These are phyloP conservation scores for Pulveroboletus sp. DNA, from an alignment of 768 basidiomycete genomes.

Conservation along the genomic window DNA sequence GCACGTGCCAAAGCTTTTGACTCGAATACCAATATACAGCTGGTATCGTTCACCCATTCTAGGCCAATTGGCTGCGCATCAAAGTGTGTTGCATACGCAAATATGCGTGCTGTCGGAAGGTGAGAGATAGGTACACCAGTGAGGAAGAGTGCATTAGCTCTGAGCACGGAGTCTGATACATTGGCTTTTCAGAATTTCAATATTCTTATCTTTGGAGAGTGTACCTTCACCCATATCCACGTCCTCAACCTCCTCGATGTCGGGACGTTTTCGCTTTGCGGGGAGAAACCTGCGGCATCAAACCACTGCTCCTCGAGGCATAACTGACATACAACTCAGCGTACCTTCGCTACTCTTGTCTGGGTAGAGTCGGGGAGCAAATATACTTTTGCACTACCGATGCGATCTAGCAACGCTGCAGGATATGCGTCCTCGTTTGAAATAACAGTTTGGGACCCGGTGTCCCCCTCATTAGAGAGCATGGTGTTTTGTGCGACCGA, in stretches of 20 bases:
- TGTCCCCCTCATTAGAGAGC: slow-evolving; percentile 55
- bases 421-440: slow-evolving; percentile 25
- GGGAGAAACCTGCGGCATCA: slow-evolving; percentile 39
- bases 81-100: slow-evolving; percentile 79
- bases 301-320: slow-evolving; percentile 33
- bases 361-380: slow-evolving; percentile 64
- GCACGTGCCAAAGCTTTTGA: slow-evolving; percentile 48
- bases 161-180: slow-evolving; percentile 41
- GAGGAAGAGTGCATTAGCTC: slow-evolving; percentile 68
- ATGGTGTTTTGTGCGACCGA: slow-evolving; percentile 49
- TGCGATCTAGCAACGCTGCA: slow-evolving; percentile 54
- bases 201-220: slow-evolving; percentile 13
- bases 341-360: slow-evolving; percentile 67
- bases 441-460: slow-evolving; percentile 27
- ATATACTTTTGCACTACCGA: slow-evolving; percentile 72
- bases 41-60: slow-evolving; percentile 85
- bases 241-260: slow-evolving; percentile 33
- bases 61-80: slow-evolving; percentile 68
- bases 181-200: background rate
- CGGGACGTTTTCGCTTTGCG: slow-evolving; percentile 46
- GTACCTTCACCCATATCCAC: slow-evolving; percentile 32
- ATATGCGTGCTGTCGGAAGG: slow-evolving; percentile 71
- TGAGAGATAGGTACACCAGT: slow-evolving; percentile 67
- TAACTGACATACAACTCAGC: slow-evolving; percentile 41
- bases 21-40: slow-evolving; percentile 73